Base-by-base conservation (phyloP, 768 basidiomycete species). In the Phallus indusiatus region DNA sequence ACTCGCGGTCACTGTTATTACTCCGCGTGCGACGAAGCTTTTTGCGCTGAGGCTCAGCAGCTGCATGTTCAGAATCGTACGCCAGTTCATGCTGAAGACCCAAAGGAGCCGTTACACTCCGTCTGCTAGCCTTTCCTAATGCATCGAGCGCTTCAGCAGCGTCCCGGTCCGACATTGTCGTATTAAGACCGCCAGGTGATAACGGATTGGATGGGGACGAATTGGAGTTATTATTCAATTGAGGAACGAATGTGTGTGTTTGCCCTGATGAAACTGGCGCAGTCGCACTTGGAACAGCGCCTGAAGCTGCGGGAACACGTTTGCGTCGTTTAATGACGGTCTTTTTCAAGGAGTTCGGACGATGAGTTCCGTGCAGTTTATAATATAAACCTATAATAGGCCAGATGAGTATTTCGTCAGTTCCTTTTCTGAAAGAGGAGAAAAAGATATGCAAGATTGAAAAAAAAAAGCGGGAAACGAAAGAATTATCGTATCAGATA, bases 261-360 rank as follows among this genome's bases (percentile, higher is more conserved):
- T 60, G 58, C 12, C 42, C 42, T 47, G 58, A 37, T 28, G 49
- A 53, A 21, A 36, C 22, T n/a, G 60, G 28, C 8, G 59, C 48
- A 42, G 16, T 59, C 17, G 52, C 10, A 42, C n/a, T 42, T 42
- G 42, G n/a, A 14, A 42, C 42, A 42, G 14, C 42, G n/a, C 42
- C 42, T n/a, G 42, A 42, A 18, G 88, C 92, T 54, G 95, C 94
- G 36, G 96, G 94, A 47, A 99, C 94, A 64, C 96, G 86, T 74
- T 98, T 98, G 64, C 96, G 80, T 35, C 96, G 83, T 75, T 99
- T 99, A 80, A 99, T 99, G 65, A 96, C 92, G 4, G 91, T 89
- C 78, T 98, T 97, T 74, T 96, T 98, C 94, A 99, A 95, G 62
- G 93, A 91, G 64, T 94, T 94, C 42, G 96, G 96, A 37, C 96